Evolutionary conservation across 805 yeast genomes (phyloP).

Genomic region (Hanseniaspora nectarophila): DNA sequence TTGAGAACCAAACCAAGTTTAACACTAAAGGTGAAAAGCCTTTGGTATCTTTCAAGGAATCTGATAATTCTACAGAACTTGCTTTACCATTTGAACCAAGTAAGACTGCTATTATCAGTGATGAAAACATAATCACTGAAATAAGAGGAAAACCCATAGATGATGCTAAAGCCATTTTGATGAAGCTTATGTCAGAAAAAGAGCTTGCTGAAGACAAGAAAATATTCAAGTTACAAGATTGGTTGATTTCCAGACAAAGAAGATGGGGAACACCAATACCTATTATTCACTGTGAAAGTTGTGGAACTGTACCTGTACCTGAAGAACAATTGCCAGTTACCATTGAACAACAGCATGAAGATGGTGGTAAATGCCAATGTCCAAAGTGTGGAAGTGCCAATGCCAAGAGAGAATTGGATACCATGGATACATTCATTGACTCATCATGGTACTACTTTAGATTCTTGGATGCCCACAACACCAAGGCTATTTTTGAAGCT

Average conservation of each 20-base stretch:
- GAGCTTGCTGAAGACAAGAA: constrained; percentile 38
- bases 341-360: constrained; percentile 49
- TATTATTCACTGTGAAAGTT: constrained; percentile 68
- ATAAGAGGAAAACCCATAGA: constrained; percentile 39
- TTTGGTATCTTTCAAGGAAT: neutral
- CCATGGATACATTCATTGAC: constrained; percentile 98
- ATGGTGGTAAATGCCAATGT: constrained; percentile 49
- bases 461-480: constrained; percentile 62
- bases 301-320: constrained; percentile 92
- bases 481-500: constrained; percentile 39
- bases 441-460: constrained; percentile 94
- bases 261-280: constrained; percentile 99
- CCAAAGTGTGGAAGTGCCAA: constrained; percentile 59
- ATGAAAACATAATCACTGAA: constrained; percentile 29
- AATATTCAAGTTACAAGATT: constrained; percentile 67
- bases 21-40: too few relatives aligned
- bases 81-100: constrained; percentile 27
- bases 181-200: constrained; percentile 30
- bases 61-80: constrained; percentile 33
- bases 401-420: constrained; percentile 86
- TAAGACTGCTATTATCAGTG: neutral
- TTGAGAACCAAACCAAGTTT: constrained; percentile 31
- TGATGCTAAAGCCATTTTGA: constrained; percentile 43
- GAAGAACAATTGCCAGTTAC: constrained; percentile 72
- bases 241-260: constrained; percentile 89